These are phyloP conservation scores for Oenanthe javanica DNA, from an alignment of 140 eudicot genomes.

Conservation along the genomic window DNA sequence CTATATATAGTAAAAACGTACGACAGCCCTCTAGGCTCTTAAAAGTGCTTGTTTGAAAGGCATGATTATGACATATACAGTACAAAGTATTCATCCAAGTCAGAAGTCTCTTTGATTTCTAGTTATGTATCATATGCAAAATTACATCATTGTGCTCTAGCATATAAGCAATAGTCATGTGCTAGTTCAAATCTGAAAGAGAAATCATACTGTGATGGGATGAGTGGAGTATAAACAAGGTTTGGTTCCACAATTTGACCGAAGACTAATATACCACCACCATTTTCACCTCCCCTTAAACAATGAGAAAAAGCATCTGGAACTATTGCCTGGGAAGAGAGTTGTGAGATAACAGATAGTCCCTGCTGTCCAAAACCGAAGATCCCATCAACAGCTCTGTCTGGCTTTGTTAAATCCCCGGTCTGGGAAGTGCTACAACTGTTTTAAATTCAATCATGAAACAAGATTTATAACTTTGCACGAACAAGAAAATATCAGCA, in stretches of 20 bases:
- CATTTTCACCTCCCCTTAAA: constrained; percentile 63
- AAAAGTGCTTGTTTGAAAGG: background rate
- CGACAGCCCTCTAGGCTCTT: background rate
- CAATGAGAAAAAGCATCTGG: constrained; percentile 91
- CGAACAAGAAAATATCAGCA: background rate
- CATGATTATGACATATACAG: background rate
- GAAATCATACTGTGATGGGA: constrained; percentile 74
- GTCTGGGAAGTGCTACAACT: constrained; percentile 82
- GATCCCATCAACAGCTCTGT: constrained; percentile 91
- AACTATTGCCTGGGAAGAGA: constrained; percentile 64
- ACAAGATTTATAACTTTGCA: background rate
- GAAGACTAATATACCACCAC: constrained; percentile 91
- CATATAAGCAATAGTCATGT: background rate
- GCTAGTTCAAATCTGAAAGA: constrained; percentile 13
- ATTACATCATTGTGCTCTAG: constrained; percentile 4
- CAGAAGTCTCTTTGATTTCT: background rate
- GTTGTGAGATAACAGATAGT: constrained; percentile 77
- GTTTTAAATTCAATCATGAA: constrained; percentile 24
- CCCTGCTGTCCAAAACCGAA: constrained; percentile 96
- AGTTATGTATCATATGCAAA: background rate
- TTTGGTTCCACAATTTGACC: constrained; percentile 86
- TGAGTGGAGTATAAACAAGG: constrained; percentile 85
- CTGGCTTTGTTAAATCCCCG: constrained; percentile 77
- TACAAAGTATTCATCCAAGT: background rate
- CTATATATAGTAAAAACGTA: too few relatives aligned